A percentile compares a stretch with the other conserved stretches of the same genome.
phyloP scores from a whole-genome alignment of 1,284 basidiomycete genomes.

The Ustilago nuda region DNA sequence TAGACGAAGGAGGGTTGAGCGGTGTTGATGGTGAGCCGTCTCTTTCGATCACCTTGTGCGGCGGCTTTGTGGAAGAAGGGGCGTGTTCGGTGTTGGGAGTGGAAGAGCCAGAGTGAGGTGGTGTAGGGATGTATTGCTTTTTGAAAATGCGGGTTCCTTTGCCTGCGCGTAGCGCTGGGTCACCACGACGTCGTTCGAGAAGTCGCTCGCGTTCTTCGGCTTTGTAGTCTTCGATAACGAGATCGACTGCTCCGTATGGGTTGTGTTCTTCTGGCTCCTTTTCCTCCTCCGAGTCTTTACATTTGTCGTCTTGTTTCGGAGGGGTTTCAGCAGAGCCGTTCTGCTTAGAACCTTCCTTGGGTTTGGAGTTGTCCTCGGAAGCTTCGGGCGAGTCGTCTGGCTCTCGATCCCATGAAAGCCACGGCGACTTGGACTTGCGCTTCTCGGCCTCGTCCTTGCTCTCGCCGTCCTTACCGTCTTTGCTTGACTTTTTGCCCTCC shows the following conservation, averaged over 20 bases:
- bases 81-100: slow-evolving; percentile 17
- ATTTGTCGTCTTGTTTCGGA: not conserved
- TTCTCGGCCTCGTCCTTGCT: not conserved
- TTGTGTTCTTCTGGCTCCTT: slow-evolving; percentile 12
- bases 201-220: slow-evolving; percentile 59
- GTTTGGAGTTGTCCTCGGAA: not conserved
- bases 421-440: slow-evolving; percentile 32
- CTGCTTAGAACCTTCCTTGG: not conserved
- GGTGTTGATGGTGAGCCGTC: slow-evolving; percentile 22
- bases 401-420: slow-evolving; percentile 41
- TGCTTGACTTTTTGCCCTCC: slow-evolving; percentile 8
- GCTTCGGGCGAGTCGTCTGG: not conserved
- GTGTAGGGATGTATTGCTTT: slow-evolving; percentile 49
- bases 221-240: slow-evolving; percentile 56
- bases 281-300: not conserved
- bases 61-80: not conserved
- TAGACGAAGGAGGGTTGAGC: slow-evolving; percentile 32
- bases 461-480: slow-evolving; percentile 1
- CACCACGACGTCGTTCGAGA: slow-evolving; percentile 54
- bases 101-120: slow-evolving; percentile 20
- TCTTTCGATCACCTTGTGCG: not conserved
- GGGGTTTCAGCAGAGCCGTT: not conserved
- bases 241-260: slow-evolving; percentile 57
- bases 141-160: slow-evolving; percentile 55
- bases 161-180: slow-evolving; percentile 57